Base-by-base conservation (phyloP, 495 filamentous ascomycete genomes). In the Aspergillus indologenus region DNA sequence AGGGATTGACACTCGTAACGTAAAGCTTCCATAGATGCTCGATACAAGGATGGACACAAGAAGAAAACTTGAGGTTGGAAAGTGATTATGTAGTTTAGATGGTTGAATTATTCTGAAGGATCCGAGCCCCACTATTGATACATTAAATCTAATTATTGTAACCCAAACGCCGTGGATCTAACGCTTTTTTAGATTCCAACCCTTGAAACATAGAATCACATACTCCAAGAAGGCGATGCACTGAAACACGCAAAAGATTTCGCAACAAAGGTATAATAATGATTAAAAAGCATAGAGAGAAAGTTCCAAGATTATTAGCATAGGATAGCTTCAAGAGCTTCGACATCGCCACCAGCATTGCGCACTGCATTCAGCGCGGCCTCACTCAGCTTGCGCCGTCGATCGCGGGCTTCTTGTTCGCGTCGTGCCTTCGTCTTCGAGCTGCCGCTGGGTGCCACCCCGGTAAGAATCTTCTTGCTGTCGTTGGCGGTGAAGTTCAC, bases 401-500 rank as follows among this genome's bases (percentile, higher is more conserved):
- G 85, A 68, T 98, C 94, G 48, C 78, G 76, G 12, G 91, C 91
- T 76, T 95, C 92, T 66, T 88, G 85, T 75, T 97, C 94, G 58
- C 94, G 76, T 45, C 92, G 75, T 48, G 91, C 91, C 68, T 96
- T 97, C 24, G 94, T 98, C 81, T 98, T 97, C 52, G 85, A 89
- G 63, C 85, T 90, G 40, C 94, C 94, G 52, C 85, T 89, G 15
- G 94, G 94, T 53, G 94, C 94, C 11, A 98, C 94, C 6, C 93
- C 93, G 17, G 84, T 90, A 68, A 98, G 81, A 20, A 98, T 90
- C 68, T 86, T 85, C 40, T 80, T 77, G 68, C 84, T 87, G 71
- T 98, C 95, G 15, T 79, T 67, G 0, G 91, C 84, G n/a, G 92
- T 96, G 74, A 87, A 96, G 70, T 98, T 98, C 56, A 96, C 90